These are phyloP conservation scores for Rhizopus stolonifer DNA, from an alignment of 371 early-diverging fungal genomes.

Conservation along the genomic window DNA sequence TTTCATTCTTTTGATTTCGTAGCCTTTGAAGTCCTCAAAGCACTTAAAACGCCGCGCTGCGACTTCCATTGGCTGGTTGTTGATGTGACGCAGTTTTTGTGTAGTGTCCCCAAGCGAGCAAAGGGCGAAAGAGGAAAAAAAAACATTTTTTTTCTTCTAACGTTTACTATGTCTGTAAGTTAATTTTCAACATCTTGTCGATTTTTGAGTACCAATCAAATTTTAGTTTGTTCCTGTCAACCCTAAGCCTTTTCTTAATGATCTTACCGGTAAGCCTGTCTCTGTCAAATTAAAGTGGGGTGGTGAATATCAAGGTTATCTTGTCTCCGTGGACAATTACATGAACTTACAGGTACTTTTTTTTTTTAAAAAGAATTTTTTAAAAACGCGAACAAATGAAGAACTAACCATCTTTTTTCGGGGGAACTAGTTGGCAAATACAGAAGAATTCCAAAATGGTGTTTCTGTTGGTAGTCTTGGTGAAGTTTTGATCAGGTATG, in stretches of 20 bases:
- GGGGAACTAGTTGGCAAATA: conserved; percentile 74
- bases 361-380: too few relatives aligned
- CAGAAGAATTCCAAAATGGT: conserved; percentile 95
- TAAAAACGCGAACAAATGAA: too few relatives aligned
- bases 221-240: conserved; percentile 89
- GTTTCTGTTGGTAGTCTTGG: conserved; percentile 85
- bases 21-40: too few relatives aligned
- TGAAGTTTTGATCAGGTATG: conserved; percentile 89
- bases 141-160: background rate
- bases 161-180: background rate
- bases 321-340: conserved; percentile 92
- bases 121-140: too few relatives aligned
- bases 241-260: conserved; percentile 95
- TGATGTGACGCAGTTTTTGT: too few relatives aligned
- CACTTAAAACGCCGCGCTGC: too few relatives aligned
- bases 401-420: background rate
- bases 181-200: background rate
- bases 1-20: too few relatives aligned
- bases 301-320: conserved; percentile 93
- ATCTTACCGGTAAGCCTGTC: conserved; percentile 89
- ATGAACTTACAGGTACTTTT: conserved; percentile 92
- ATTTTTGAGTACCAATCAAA: background rate
- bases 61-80: too few relatives aligned
- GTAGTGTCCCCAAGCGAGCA: too few relatives aligned
- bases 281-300: conserved; percentile 97